Evolutionary conservation across 495 filamentous ascomycete species (phyloP).

Genomic region (Penicillium manginii): DNA sequence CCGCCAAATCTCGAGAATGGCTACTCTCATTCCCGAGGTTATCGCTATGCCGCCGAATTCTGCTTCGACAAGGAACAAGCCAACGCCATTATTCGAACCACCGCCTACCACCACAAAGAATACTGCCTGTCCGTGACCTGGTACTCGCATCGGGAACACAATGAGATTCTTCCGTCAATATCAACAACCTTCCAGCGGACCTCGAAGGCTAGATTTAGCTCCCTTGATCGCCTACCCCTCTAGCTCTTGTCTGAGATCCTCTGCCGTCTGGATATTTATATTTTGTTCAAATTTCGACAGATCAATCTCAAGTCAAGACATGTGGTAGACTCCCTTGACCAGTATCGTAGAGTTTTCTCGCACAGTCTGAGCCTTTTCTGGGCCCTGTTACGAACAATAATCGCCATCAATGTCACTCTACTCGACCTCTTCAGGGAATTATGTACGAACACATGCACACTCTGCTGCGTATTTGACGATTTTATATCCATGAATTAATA

Average conservation of each 20-base stretch:
- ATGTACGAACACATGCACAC: conserved; percentile 36
- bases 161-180: no score
- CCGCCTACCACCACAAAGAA: conserved; percentile 40
- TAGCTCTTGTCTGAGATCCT: conserved; percentile 41
- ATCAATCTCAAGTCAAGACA: conserved; percentile 38
- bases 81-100: conserved; percentile 33
- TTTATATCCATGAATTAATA: conserved; percentile 43
- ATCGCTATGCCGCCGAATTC: conserved; percentile 24
- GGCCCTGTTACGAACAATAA: conserved; percentile 40
- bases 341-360: conserved; percentile 37
- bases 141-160: conserved; percentile 20
- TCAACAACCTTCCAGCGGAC: conserved; percentile 19
- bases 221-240: conserved; percentile 39
- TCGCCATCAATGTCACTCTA: conserved; percentile 34
- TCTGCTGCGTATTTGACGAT: conserved; percentile 39
- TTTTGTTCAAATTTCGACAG: conserved; percentile 44
- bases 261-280: conserved; percentile 40
- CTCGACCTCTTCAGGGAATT: conserved; percentile 37
- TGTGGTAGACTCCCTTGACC: conserved; percentile 36
- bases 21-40: conserved; percentile 19
- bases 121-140: conserved; percentile 38
- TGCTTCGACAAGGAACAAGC: conserved; percentile 28
- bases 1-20: conserved; percentile 23
- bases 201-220: conserved; percentile 30
- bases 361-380: conserved; percentile 44